Evolutionary conservation across 2,329 filamentous ascomycete species (phyloP).

Genomic region (Curvularia eragrostidis): DNA sequence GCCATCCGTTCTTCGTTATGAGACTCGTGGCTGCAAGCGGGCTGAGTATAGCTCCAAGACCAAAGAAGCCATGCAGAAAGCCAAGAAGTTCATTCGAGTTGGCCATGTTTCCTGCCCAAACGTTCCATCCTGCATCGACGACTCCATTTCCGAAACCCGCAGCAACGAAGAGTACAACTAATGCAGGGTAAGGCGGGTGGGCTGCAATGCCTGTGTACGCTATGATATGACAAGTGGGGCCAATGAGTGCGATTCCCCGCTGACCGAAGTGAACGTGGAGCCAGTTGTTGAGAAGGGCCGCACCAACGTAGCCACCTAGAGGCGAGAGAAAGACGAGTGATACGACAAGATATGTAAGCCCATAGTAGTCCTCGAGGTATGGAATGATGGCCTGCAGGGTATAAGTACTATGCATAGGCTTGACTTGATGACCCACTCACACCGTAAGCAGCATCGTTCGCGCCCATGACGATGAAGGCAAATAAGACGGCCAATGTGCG

Average conservation of each 20-base stretch:
- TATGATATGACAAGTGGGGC: constrained; percentile 65
- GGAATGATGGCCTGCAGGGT: not conserved
- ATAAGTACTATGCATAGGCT: not conserved
- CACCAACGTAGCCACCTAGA: constrained; percentile 66
- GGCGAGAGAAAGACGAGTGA: constrained; percentile 70
- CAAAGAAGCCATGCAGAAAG: constrained; percentile 73
- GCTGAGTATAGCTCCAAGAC: constrained; percentile 70
- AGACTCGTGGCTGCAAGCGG: constrained; percentile 73
- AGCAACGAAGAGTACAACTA: constrained; percentile 69
- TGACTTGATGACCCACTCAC: constrained; percentile 50
- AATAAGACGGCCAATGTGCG: constrained; percentile 65
- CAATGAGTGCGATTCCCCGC: constrained; percentile 72
- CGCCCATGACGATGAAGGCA: constrained; percentile 67
- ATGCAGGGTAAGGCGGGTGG: constrained; percentile 54
- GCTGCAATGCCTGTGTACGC: constrained; percentile 44
- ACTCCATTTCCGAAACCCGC: constrained; percentile 74
- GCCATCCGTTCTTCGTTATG: constrained; percentile 64
- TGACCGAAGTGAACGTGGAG: constrained; percentile 70
- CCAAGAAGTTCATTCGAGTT: constrained; percentile 75
- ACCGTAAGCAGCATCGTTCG: constrained; percentile 70
- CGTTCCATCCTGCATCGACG: constrained; percentile 65
- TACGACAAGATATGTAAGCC: constrained; percentile 65
- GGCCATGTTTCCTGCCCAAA: constrained; percentile 71
- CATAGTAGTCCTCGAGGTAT: not conserved
- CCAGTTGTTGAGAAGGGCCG: constrained; percentile 67